A percentile compares a stretch with the other conserved stretches of the same genome.
Conservation (phyloP, 2,329 filamentous ascomycete species). For the Trichoderma koningii region DNA sequence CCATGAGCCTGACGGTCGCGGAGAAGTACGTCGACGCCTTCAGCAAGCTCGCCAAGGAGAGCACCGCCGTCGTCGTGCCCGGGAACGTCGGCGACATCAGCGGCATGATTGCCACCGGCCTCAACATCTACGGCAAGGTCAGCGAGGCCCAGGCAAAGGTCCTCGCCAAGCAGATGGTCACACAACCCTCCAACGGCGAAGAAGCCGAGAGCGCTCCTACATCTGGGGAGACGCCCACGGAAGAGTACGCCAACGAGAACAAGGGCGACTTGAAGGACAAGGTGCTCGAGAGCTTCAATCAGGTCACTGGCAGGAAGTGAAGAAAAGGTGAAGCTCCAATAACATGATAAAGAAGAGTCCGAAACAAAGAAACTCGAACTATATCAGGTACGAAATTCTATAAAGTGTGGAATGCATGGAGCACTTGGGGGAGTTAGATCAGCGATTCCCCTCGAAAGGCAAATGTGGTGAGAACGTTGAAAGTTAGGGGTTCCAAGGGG, state of each 20-base stretch:
- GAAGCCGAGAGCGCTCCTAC: not conserved
- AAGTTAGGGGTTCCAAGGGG: not conserved
- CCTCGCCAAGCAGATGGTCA: slow-evolving; percentile 57
- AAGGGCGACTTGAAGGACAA: slow-evolving; percentile 43
- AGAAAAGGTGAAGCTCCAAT: not conserved
- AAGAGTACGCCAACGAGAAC: slow-evolving; percentile 27
- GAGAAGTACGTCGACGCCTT: slow-evolving; percentile 99
- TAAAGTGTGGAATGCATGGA: too few relatives aligned
- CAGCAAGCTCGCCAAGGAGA: slow-evolving; percentile 87
- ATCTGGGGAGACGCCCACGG: slow-evolving; percentile 12
- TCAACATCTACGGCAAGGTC: slow-evolving; percentile 95
- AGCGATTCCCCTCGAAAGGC: too few relatives aligned
- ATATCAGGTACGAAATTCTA: not conserved
- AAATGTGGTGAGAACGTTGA: not conserved
- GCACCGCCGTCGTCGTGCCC: slow-evolving; percentile 91
- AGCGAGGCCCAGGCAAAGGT: slow-evolving; percentile 74
- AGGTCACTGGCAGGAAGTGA: slow-evolving; percentile 40
- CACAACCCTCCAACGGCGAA: slow-evolving; percentile 31
- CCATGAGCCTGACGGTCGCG: slow-evolving; percentile 83
- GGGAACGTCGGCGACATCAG: slow-evolving; percentile 96
- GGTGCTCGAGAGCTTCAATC: slow-evolving; percentile 46
- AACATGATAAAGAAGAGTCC: not conserved
- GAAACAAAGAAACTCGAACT: not conserved
- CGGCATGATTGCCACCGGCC: slow-evolving; percentile 93
- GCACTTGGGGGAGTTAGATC: too few relatives aligned